These are phyloP conservation scores for Coniochaeta ligniaria DNA, from an alignment of 2,329 filamentous ascomycete genomes.

Conservation along the genomic window DNA sequence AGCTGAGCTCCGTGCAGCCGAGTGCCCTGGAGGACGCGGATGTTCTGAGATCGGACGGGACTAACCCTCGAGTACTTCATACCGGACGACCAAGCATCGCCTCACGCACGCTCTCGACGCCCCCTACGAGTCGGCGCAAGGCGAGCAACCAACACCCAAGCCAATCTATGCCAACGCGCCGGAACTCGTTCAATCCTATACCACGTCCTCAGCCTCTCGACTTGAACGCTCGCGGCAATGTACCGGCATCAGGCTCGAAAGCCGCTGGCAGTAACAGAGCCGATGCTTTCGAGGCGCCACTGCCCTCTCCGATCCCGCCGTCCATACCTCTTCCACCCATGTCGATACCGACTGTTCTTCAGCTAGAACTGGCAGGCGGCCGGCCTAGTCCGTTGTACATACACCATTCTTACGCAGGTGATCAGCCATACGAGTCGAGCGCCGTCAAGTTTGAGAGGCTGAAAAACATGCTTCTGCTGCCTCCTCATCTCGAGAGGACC, in stretches of 20 bases:
- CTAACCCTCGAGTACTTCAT: conserved; percentile 23
- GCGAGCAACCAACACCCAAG: conserved; percentile 21
- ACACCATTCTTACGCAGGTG: conserved; percentile 47
- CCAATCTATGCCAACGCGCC: conserved; percentile 27
- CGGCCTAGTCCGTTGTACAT: conserved; percentile 61
- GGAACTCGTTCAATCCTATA: conserved; percentile 42
- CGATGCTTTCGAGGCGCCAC: conserved; percentile 19
- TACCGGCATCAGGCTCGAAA: conserved; percentile 11
- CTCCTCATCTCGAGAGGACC: conserved; percentile 73
- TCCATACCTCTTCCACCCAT: conserved; percentile 57
- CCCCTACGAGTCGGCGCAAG: conserved; percentile 35
- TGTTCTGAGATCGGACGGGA: conserved; percentile 13
- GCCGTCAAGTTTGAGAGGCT: conserved; percentile 87
- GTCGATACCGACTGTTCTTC: conserved; percentile 58
- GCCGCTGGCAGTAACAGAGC: conserved; percentile 7
- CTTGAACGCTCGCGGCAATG: conserved; percentile 23
- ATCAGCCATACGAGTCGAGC: conserved; percentile 81
- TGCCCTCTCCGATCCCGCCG: conserved; percentile 41
- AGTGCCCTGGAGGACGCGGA: conserved; percentile 3
- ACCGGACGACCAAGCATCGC: conserved; percentile 16
- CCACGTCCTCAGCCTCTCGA: conserved; percentile 36
- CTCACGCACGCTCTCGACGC: conserved; percentile 42
- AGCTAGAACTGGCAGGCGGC: conserved; percentile 56
- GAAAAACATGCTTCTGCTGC: conserved; percentile 79
- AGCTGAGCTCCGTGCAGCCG: conserved; percentile 18